These are phyloP conservation scores for Rhizopus stolonifer DNA, from an alignment of 371 early-diverging fungal genomes.

Conservation along the genomic window DNA sequence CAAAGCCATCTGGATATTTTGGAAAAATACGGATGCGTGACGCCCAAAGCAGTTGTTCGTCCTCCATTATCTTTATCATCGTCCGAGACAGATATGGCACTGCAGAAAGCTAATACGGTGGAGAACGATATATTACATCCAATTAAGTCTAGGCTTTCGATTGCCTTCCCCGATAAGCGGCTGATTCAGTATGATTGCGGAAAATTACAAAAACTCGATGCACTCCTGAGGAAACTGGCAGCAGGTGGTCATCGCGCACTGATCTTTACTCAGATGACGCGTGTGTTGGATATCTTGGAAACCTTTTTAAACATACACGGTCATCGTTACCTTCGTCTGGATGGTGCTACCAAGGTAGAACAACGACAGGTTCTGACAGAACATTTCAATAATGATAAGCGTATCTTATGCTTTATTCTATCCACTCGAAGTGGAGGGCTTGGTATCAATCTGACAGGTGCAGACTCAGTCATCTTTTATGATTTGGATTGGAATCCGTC, in stretches of 20 bases:
- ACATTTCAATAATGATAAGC: conserved; percentile 82
- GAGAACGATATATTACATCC: conserved; percentile 56
- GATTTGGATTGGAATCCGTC: conserved; percentile 97
- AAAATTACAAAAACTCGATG: conserved; percentile 83
- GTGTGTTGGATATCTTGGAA: conserved; percentile 94
- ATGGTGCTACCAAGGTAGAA: conserved; percentile 86
- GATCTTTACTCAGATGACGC: conserved; percentile 99
- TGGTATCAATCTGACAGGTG: conserved; percentile 97
- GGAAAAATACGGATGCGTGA: conserved; percentile 69
- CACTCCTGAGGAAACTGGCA: conserved; percentile 72
- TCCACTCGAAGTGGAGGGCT: conserved; percentile 95
- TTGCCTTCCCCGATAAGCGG: conserved; percentile 84
- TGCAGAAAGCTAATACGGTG: conserved; percentile 8
- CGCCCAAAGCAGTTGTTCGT: conserved; percentile 46
- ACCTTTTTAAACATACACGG: conserved; percentile 91
- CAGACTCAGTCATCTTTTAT: conserved; percentile 94
- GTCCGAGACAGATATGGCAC: neutral
- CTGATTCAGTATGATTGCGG: conserved; percentile 89
- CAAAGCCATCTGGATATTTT: conserved; percentile 43
- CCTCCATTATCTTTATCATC: neutral
- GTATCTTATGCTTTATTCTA: conserved; percentile 84
- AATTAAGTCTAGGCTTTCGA: conserved; percentile 59
- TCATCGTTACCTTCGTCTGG: conserved; percentile 83
- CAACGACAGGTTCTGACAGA: conserved; percentile 84
- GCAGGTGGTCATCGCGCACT: conserved; percentile 83